Evolutionary conservation across 1,284 basidiomycete genomes (phyloP).

Genomic region (Trichosporon asahii): DNA sequence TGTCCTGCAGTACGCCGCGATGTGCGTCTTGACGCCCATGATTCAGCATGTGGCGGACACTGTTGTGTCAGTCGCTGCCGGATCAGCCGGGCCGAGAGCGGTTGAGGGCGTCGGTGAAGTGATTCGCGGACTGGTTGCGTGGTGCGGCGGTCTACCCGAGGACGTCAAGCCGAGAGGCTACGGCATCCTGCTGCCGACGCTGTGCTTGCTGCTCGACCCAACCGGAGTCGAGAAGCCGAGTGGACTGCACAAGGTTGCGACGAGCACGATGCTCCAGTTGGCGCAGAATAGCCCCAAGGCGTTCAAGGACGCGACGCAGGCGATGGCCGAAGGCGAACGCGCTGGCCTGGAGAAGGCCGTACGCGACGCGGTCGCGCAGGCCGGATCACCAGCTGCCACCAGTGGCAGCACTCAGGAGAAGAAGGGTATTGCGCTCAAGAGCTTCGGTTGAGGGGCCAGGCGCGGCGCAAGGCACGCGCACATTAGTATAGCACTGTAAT

Average conservation of each 20-base stretch:
- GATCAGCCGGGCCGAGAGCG: constrained; percentile 54
- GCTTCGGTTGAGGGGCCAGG: constrained; percentile 34
- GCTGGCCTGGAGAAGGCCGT: constrained; percentile 74
- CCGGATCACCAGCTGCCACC: constrained; percentile 20
- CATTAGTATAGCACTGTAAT: not conserved
- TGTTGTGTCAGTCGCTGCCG: constrained; percentile 58
- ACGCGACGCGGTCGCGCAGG: constrained; percentile 65
- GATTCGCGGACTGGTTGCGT: constrained; percentile 70
- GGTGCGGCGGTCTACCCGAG: constrained; percentile 62
- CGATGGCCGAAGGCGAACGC: constrained; percentile 61
- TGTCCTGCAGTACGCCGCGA: constrained; percentile 68
- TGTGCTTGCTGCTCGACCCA: constrained; percentile 68
- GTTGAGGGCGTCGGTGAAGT: constrained; percentile 65
- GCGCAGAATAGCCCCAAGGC: constrained; percentile 69
- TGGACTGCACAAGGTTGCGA: constrained; percentile 61
- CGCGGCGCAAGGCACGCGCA: not conserved
- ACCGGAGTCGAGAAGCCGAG: constrained; percentile 53
- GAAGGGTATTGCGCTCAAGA: constrained; percentile 47
- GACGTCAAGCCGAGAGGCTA: constrained; percentile 65
- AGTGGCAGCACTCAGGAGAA: constrained; percentile 23
- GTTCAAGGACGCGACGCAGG: constrained; percentile 81
- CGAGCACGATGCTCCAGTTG: constrained; percentile 71
- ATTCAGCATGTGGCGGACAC: constrained; percentile 72
- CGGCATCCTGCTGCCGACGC: constrained; percentile 72
- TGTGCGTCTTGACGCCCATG: constrained; percentile 71